These are phyloP conservation scores for Parastagonospora avenae DNA, from an alignment of 2,329 filamentous ascomycete species.

Conservation along the genomic window DNA sequence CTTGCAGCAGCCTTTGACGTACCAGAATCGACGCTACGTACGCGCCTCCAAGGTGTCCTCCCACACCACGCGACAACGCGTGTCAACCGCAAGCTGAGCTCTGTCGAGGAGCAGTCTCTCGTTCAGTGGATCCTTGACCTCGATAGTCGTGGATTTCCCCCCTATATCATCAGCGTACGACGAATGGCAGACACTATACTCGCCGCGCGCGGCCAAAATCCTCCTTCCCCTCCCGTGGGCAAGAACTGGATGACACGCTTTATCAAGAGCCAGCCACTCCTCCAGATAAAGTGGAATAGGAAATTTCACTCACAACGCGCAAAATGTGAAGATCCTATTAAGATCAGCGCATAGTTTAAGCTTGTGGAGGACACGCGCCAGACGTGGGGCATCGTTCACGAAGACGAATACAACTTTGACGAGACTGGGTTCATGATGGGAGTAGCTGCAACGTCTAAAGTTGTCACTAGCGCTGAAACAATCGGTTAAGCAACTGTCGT, in stretches of 20 bases:
- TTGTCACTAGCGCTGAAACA: constrained; percentile 7
- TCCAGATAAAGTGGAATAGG: constrained; percentile 14
- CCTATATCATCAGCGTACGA: constrained; percentile 3
- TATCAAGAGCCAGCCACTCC: constrained; percentile 10
- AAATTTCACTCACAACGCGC: constrained; percentile 5
- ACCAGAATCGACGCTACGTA: neutral
- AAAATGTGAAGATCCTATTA: constrained; percentile 5
- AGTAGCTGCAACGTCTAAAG: constrained; percentile 20
- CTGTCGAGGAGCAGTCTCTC: constrained; percentile 10
- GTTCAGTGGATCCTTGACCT: constrained; percentile 14
- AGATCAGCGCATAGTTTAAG: constrained; percentile 11
- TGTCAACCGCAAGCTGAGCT: constrained; percentile 8
- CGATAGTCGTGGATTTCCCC: constrained; percentile 5
- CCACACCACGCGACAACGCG: neutral
- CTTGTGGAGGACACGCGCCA: constrained; percentile 8
- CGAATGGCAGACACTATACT: constrained; percentile 6
- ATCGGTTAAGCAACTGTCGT: neutral
- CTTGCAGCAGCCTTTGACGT: neutral
- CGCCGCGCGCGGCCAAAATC: constrained; percentile 5
- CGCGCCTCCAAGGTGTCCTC: neutral
- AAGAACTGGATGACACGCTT: constrained; percentile 12
- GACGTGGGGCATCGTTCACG: constrained; percentile 2
- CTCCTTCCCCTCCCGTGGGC: constrained; percentile 1
- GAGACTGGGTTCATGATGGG: constrained; percentile 42
- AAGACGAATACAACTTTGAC: constrained; percentile 22